Conservation (phyloP, 371 early-diverging fungal species). For the Fennellomyces sp. region DNA sequence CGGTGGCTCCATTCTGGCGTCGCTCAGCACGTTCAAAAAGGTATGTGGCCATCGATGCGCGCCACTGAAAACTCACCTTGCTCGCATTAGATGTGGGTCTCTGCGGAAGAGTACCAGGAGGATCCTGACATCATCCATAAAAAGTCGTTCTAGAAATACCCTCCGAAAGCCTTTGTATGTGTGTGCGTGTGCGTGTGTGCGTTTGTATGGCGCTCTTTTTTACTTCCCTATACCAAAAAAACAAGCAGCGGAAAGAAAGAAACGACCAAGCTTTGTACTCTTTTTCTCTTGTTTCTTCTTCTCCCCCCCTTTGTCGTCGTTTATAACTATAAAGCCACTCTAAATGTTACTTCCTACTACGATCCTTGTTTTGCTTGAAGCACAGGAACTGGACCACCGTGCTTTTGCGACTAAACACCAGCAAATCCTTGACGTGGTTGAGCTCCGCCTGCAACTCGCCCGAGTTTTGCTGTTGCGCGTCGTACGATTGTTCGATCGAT, state of each 20-base stretch:
- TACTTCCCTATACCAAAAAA: no score
- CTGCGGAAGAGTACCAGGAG: constrained; percentile 85
- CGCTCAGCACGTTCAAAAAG: constrained; percentile 73
- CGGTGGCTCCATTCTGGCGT: constrained; percentile 94
- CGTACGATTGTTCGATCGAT: constrained; percentile 68
- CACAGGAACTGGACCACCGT: constrained; percentile 80
- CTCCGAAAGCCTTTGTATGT: no score
- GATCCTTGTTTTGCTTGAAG: constrained; percentile 64
- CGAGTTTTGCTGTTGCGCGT: constrained; percentile 54
- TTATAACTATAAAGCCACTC: no score
- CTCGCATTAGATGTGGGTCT: constrained; percentile 76
- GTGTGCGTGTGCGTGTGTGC: no score
- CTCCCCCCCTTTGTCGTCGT: no score
- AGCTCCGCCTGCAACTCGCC: constrained; percentile 63
- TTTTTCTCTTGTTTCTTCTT: no score
- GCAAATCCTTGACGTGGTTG: constrained; percentile 63
- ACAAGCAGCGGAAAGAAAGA: no score
- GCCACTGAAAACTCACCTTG: constrained; percentile 14
- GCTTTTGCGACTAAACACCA: constrained; percentile 67
- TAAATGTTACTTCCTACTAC: constrained; percentile 16
- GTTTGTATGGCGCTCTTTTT: no score
- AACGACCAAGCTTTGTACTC: background rate
- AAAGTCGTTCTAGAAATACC: constrained; percentile 64
- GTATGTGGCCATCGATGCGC: no score
- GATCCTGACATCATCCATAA: constrained; percentile 84